Percentiles rank a stretch among this genome's conserved stretches.
Conservation (phyloP, 1,284 basidiomycete species). For the Melampsora abietis-canadensis region DNA sequence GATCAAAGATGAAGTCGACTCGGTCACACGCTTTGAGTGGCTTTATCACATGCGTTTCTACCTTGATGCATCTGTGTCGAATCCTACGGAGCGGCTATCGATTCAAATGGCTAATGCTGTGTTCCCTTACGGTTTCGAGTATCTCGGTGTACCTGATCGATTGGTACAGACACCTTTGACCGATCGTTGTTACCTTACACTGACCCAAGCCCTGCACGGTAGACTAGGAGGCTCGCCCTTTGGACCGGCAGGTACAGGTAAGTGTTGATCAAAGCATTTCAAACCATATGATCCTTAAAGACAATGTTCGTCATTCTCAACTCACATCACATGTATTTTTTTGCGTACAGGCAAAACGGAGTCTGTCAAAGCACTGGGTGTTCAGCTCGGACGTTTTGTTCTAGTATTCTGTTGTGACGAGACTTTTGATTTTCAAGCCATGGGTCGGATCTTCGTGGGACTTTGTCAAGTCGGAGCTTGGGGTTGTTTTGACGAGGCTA, state of each 20-base stretch:
- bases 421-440: conserved; percentile 98
- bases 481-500: conserved; percentile 87
- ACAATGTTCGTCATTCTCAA: neutral
- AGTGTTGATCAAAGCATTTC: conserved; percentile 9
- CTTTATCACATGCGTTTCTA: conserved; percentile 99
- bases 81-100: conserved; percentile 71
- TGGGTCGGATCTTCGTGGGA: conserved; percentile 98
- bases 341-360: conserved; percentile 79
- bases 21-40: conserved; percentile 80
- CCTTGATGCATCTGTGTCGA: conserved; percentile 66
- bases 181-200: conserved; percentile 91
- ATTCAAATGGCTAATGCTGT: conserved; percentile 85
- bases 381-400: conserved; percentile 94
- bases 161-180: conserved; percentile 97
- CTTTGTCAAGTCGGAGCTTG: conserved; percentile 98
- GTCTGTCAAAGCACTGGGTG: conserved; percentile 96
- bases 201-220: conserved; percentile 91
- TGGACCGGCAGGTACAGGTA: conserved; percentile 94
- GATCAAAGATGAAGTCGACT: conserved; percentile 64
- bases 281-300: neutral
- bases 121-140: conserved; percentile 98
- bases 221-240: conserved; percentile 96
- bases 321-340: conserved; percentile 15
- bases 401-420: conserved; percentile 99
- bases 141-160: conserved; percentile 91